Evolutionary conservation across 371 early-diverging fungal genomes (phyloP), one percentile per base, ranked within the genome.

Genomic region (Mucor mucedo): DNA sequence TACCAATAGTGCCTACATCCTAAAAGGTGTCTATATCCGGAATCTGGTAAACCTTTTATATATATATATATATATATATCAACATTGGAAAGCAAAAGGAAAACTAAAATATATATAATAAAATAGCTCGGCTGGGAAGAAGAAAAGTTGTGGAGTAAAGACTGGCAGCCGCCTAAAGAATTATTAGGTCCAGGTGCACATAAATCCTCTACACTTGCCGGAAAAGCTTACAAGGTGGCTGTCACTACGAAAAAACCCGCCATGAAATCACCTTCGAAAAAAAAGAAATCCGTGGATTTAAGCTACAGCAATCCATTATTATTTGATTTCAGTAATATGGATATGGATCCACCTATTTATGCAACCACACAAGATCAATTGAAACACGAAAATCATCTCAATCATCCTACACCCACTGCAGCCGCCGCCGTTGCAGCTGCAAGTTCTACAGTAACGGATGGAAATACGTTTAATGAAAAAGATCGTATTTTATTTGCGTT

Each of bases 401-500:
- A 21, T 21, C 21, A 21, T 21, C 21, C 21, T 21, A 21, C 21
- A 21, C 21, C 21, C 21, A 21, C 21, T 21, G 21, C 21, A 21
- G 21, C 21, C 21, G 21, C 21, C 21, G 21, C 21, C 21, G 21
- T 21, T 21, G 21, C 21, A 21, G 21, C 21, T 21, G 21, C 21
- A 21, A 21, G 0, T 21, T 21, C 21, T 21, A 21, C 21, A 21
- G 7, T 41, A 14, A 29, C 48, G 2, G 13, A 41, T 5, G 32
- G 32, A 14, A 52, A 7, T 21, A 27, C 45, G 11, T 57, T 67
- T 3, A 69, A 39, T 10, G 64, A 79, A 65, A 88, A 86, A 41
- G 91, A 90, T 70, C 80, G 91, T n/a, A 78, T 92, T 10, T 69
- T 89, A 2, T 82, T 94, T 30, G 89, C 94, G 0, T 72, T 94